phyloP scores from a whole-genome alignment of 129 eudicot genomes.

The Chrysanthemum seticuspe region DNA sequence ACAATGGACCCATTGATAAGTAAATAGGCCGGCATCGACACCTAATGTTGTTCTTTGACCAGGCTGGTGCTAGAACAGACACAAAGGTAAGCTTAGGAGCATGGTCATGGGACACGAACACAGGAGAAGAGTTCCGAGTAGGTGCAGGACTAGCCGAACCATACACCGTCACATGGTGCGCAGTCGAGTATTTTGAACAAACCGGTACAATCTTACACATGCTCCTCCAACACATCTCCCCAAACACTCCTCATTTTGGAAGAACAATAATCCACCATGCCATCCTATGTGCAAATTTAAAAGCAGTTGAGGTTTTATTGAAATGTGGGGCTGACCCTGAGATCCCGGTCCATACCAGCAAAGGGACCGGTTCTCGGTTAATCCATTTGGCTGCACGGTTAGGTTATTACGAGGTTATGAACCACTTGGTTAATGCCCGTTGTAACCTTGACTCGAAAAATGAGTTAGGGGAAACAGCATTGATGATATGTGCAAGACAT shows the following conservation, averaged over 20 bases:
- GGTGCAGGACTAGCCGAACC: constrained; percentile 96
- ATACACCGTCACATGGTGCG: constrained; percentile 66
- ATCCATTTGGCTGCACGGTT: constrained; percentile 68
- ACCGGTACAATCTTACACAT: constrained; percentile 61
- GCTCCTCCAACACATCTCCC: constrained; percentile 62
- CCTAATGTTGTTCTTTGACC: constrained; percentile 1
- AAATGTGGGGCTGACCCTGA: constrained; percentile 57
- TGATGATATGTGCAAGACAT: constrained; percentile 62
- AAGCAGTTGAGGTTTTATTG: constrained; percentile 55
- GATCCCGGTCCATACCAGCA: constrained; percentile 42
- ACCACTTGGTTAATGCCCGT: constrained; percentile 44
- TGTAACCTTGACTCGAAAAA: constrained; percentile 65
- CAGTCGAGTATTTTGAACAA: constrained; percentile 80
- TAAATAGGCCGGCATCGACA: not conserved
- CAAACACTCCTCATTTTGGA: constrained; percentile 60
- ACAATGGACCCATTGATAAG: not conserved
- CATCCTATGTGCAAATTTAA: constrained; percentile 57
- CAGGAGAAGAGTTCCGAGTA: constrained; percentile 86
- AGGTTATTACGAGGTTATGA: constrained; percentile 45
- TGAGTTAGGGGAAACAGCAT: constrained; percentile 65
- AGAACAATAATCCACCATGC: constrained; percentile 83
- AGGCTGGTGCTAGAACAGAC: constrained; percentile 69
- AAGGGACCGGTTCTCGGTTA: constrained; percentile 42
- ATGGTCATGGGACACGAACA: constrained; percentile 81
- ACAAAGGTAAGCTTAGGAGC: constrained; percentile 75